phyloP scores from a whole-genome alignment of 768 basidiomycete species.

The Jaapia argillacea region DNA sequence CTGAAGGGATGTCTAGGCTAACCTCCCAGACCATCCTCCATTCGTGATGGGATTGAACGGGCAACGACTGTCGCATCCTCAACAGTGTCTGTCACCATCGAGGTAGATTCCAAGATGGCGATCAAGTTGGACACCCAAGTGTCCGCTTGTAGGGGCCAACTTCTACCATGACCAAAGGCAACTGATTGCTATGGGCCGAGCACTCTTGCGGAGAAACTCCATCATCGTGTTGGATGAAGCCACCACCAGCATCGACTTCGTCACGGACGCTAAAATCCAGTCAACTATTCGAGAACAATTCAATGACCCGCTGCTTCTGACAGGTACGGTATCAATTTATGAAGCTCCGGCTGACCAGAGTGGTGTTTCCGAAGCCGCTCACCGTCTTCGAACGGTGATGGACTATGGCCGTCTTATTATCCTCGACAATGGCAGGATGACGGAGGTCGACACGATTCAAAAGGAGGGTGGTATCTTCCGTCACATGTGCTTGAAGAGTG shows the following conservation, averaged over 20 bases:
- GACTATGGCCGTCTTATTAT: slow-evolving; percentile 77
- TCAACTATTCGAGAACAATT: slow-evolving; percentile 83
- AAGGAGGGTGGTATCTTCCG: slow-evolving; percentile 39
- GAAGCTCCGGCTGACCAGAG: not conserved
- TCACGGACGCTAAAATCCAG: slow-evolving; percentile 87
- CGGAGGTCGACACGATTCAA: slow-evolving; percentile 40
- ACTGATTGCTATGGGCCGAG: slow-evolving; percentile 78
- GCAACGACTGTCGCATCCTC: slow-evolving; percentile 29
- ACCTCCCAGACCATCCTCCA: slow-evolving; percentile 36
- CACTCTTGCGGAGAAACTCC: slow-evolving; percentile 58
- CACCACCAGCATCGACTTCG: slow-evolving; percentile 80
- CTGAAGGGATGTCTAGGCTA: slow-evolving; percentile 40
- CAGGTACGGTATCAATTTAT: slow-evolving; percentile 27
- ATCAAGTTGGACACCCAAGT: slow-evolving; percentile 71
- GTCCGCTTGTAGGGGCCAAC: slow-evolving; percentile 75
- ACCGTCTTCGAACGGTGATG: slow-evolving; percentile 68
- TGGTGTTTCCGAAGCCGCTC: slow-evolving; percentile 40
- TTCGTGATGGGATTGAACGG: slow-evolving; percentile 28
- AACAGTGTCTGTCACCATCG: slow-evolving; percentile 34
- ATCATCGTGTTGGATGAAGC: slow-evolving; percentile 79
- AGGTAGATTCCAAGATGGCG: slow-evolving; percentile 42
- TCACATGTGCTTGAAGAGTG: slow-evolving; percentile 51
- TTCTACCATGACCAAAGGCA: slow-evolving; percentile 83
- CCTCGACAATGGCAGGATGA: slow-evolving; percentile 53
- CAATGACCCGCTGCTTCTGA: slow-evolving; percentile 59